Evolutionary conservation across 2,329 filamentous ascomycete species (phyloP), one percentile per base, ranked within the genome.

Genomic region (Xylaria sp.): DNA sequence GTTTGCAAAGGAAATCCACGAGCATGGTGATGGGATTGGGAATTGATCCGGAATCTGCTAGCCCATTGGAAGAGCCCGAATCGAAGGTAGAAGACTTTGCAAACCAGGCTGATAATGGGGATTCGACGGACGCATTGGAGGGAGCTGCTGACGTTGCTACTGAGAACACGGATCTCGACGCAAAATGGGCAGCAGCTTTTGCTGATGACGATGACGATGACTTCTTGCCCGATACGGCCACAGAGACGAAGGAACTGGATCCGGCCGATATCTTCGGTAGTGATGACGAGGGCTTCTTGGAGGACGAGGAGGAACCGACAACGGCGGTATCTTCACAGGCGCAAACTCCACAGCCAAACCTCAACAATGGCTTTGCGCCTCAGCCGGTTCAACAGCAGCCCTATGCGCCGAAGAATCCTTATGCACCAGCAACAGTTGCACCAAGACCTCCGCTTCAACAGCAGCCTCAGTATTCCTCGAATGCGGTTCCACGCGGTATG

Each of bases 241-340:
- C 72, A 30, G 76, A 76, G 39, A 61, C 69, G 3, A 77, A 79
- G 48, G 80, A 79, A 56, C 69, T 89, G 16, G 86, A 90, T 65
- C 80, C 85, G 0, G 77, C 83, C 30, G 80, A 81, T 1, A 86
- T 93, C 66, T 86, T 92, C 64, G 85, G 89, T 51, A 92, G 92
- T 66, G 92, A 96, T 71, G 90, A 90, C 65, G 89, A 92, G 69
- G 92, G 91, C 0, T 89, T 97, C 61, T 77, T 97, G 8, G 87
- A 96, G 5, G 92, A 92, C 59, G 79, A 78, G 9, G 75, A 80
- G 18, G 71, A 79, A 42, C 52, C 56, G 59, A 67, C 62, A 60
- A 69, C 63, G 61, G 73, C 68, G 35, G 56, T 62, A 10, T 60
- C 64, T 42, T 63, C 65, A 55, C 57, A 63, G 59, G 59, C 60